A percentile compares a stretch with the other conserved stretches of the same genome.
Conservation (phyloP, 192 early-diverging fungal genomes). For the Backusella westeae region DNA sequence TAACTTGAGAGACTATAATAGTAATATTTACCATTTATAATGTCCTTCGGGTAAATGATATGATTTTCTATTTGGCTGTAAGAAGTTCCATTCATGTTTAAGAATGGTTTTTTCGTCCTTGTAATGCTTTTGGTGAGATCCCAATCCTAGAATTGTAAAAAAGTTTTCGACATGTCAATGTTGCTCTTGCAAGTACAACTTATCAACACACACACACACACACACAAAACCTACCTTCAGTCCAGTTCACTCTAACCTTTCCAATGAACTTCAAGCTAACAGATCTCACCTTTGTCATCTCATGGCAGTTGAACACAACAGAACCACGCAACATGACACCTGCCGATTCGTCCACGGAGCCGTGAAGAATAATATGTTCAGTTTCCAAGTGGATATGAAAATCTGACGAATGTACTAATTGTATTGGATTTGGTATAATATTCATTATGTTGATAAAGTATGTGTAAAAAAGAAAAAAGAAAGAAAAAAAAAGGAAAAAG, state of each 20-base stretch:
- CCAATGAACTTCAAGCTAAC: slow-evolving; percentile 53
- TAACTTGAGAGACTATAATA: background rate
- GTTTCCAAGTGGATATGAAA: slow-evolving; percentile 40
- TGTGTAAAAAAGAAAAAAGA: background rate
- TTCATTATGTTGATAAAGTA: background rate
- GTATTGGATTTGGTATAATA: slow-evolving; percentile 23
- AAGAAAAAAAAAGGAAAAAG: background rate
- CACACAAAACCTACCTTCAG: slow-evolving; percentile 32
- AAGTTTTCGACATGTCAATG: background rate
- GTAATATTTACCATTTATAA: slow-evolving; percentile 42
- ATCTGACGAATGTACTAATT: slow-evolving; percentile 20
- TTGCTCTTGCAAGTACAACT: background rate
- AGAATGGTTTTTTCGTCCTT: slow-evolving; percentile 42
- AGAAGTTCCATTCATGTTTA: slow-evolving; percentile 58
- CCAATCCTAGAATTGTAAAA: slow-evolving; percentile 1
- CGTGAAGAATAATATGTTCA: slow-evolving; percentile 38
- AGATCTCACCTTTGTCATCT: slow-evolving; percentile 49
- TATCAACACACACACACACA: slow-evolving; percentile 2
- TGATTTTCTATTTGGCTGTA: slow-evolving; percentile 40
- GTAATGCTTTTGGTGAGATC: slow-evolving; percentile 32
- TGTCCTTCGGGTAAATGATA: slow-evolving; percentile 37
- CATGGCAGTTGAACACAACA: slow-evolving; percentile 46
- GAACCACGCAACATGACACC: slow-evolving; percentile 53
- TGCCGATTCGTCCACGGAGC: slow-evolving; percentile 37
- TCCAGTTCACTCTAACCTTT: slow-evolving; percentile 47